A percentile compares a stretch with the other conserved stretches of the same genome.
Evolutionary conservation across 2,329 filamentous ascomycete species (phyloP).

Genomic region (Exophiala mesophila): DNA sequence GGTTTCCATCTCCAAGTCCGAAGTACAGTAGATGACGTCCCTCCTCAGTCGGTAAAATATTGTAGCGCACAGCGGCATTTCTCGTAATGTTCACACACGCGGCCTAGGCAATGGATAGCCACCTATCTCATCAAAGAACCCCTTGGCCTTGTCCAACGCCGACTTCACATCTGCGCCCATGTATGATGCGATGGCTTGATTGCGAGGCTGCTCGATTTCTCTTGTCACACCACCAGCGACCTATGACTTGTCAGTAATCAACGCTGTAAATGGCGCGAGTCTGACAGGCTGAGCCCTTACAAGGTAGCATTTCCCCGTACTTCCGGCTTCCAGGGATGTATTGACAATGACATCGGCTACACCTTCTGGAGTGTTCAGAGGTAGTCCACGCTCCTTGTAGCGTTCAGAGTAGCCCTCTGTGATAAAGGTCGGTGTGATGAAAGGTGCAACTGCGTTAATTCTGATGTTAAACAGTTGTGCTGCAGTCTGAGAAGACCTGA

Average conservation of each 20-base stretch:
- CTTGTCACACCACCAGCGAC: slow-evolving; percentile 1
- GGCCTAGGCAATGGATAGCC: slow-evolving; percentile 2
- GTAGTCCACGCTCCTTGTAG: slow-evolving; percentile 38
- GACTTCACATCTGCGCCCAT: slow-evolving; percentile 3
- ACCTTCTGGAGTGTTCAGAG: slow-evolving; percentile 39
- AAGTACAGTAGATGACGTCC: no score
- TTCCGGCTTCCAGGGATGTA: slow-evolving; percentile 2
- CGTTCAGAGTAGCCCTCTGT: slow-evolving; percentile 35
- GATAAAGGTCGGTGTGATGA: slow-evolving; percentile 45
- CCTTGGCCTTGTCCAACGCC: neutral
- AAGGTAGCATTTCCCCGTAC: slow-evolving; percentile 6
- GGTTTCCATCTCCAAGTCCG: no score
- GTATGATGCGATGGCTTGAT: neutral
- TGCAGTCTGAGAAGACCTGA: slow-evolving; percentile 34
- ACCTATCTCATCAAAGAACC: slow-evolving; percentile 1
- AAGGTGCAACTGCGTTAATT: slow-evolving; percentile 47
- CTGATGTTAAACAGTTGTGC: slow-evolving; percentile 36
- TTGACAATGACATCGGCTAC: slow-evolving; percentile 40
- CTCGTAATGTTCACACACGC: neutral
- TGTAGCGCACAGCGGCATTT: no score
- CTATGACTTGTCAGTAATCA: neutral
- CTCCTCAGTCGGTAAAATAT: no score
- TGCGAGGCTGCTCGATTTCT: slow-evolving; percentile 2
- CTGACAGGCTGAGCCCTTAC: slow-evolving; percentile 1
- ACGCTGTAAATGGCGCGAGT: neutral